Percentiles rank a stretch among this genome's conserved stretches.
Evolutionary conservation across 2,329 filamentous ascomycete genomes (phyloP).

Genomic region (Cordyceps cateniannulata): DNA sequence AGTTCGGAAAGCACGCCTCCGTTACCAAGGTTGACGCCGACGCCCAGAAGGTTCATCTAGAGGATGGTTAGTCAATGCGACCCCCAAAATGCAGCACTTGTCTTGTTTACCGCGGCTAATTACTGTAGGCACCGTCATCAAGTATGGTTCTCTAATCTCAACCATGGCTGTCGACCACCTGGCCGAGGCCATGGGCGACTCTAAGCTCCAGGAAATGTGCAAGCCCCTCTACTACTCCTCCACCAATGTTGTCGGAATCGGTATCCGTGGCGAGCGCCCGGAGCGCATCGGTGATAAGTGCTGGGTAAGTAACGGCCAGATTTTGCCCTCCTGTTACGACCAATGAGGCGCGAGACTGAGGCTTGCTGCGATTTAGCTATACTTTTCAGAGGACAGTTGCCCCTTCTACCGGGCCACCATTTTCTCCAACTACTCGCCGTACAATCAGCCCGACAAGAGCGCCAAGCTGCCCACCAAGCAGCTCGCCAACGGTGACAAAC

Average conservation of each 20-base stretch:
- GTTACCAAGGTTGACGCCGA: conserved; percentile 76
- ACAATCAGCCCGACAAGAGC: conserved; percentile 77
- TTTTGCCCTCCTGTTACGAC: too few species aligned
- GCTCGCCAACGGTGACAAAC: conserved; percentile 63
- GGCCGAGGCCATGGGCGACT: conserved; percentile 74
- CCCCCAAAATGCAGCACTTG: too few species aligned
- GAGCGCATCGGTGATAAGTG: conserved; percentile 99
- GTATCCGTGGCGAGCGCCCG: conserved; percentile 82
- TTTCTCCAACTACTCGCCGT: conserved; percentile 95
- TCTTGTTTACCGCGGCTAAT: neutral
- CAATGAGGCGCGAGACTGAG: too few species aligned
- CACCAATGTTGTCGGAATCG: conserved; percentile 95
- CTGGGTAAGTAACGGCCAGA: conserved; percentile 69
- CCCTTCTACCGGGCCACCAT: conserved; percentile 95
- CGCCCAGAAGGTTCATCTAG: conserved; percentile 67
- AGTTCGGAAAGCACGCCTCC: conserved; percentile 69
- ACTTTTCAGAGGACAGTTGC: conserved; percentile 93
- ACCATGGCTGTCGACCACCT: conserved; percentile 87
- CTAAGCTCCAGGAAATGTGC: conserved; percentile 73
- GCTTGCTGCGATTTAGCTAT: conserved; percentile 54
- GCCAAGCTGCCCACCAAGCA: conserved; percentile 74
- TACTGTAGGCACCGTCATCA: conserved; percentile 59
- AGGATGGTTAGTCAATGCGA: conserved; percentile 59
- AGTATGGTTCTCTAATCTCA: conserved; percentile 78
- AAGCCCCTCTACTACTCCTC: conserved; percentile 95